Conservation (phyloP, 2,329 filamentous ascomycete species). For the Gremmenia infestans region DNA sequence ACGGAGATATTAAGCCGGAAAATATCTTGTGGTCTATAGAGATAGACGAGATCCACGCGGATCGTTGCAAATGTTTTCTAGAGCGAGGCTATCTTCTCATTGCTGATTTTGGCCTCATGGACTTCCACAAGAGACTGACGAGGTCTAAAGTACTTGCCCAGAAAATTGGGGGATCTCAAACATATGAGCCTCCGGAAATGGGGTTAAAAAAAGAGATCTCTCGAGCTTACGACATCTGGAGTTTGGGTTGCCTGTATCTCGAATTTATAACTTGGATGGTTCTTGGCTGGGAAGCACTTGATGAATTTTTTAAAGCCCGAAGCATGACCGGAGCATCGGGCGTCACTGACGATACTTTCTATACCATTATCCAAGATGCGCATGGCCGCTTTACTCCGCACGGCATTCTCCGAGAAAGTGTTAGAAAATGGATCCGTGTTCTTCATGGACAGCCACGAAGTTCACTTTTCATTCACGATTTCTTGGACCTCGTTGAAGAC, state of each 20-base stretch:
- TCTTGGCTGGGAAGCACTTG: constrained; percentile 5
- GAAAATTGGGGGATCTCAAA: constrained; percentile 17
- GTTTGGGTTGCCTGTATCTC: constrained; percentile 29
- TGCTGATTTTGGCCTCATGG: constrained; percentile 33
- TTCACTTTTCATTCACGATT: constrained; percentile 10
- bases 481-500: constrained; percentile 9
- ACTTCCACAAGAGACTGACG: constrained; percentile 28
- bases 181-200: constrained; percentile 36
- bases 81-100: constrained; percentile 25
- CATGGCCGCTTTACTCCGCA: not conserved
- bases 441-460: constrained; percentile 8
- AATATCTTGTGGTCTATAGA: constrained; percentile 33
- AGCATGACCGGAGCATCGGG: not conserved
- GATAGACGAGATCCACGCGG: not conserved
- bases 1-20: constrained; percentile 36
- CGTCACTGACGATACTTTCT: not conserved
- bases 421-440: constrained; percentile 6
- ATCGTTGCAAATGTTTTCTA: not conserved
- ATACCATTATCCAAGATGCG: too few species aligned
- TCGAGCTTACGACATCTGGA: constrained; percentile 27
- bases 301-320: not conserved
- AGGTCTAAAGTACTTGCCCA: constrained; percentile 22
- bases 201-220: constrained; percentile 11
- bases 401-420: constrained; percentile 4
- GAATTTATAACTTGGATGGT: constrained; percentile 30